A percentile compares a stretch with the other conserved stretches of the same genome.
Evolutionary conservation across 257 asterid genomes (phyloP).

Genomic region (Echites panduratus): DNA sequence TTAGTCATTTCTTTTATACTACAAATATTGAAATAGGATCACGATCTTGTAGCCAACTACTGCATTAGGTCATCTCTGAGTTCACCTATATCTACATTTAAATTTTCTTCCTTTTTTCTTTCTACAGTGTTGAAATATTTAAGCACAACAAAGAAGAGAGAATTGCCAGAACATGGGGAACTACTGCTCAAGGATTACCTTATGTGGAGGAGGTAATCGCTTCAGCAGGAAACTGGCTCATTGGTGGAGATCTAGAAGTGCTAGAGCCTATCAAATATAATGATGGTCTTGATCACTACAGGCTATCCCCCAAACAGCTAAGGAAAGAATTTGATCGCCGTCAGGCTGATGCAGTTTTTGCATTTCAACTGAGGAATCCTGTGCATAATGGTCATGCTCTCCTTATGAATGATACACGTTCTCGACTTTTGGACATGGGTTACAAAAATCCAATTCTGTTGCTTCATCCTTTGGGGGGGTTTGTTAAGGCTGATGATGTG

Average conservation of each 20-base stretch:
- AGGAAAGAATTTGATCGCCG: slow-evolving; percentile 65
- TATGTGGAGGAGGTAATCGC: slow-evolving; percentile 76
- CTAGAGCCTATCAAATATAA: slow-evolving; percentile 61
- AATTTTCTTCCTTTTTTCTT: not conserved
- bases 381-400: slow-evolving; percentile 87
- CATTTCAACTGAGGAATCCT: slow-evolving; percentile 86
- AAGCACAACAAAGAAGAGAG: slow-evolving; percentile 87
- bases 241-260: slow-evolving; percentile 85
- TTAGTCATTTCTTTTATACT: not conserved
- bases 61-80: not conserved
- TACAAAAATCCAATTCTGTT: slow-evolving; percentile 75
- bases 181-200: slow-evolving; percentile 74
- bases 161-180: slow-evolving; percentile 89
- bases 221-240: slow-evolving; percentile 76
- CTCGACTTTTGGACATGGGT: slow-evolving; percentile 69
- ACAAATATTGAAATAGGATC: not conserved
- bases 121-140: slow-evolving; percentile 61
- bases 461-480: slow-evolving; percentile 91
- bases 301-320: slow-evolving; percentile 72
- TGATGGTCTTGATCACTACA: slow-evolving; percentile 78
- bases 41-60: not conserved
- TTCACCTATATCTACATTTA: not conserved
- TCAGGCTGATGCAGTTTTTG: slow-evolving; percentile 80
- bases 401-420: slow-evolving; percentile 78
- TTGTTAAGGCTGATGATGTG: slow-evolving; percentile 79